Percentiles rank a stretch among this genome's conserved stretches.
Conservation (phyloP, 2,329 filamentous ascomycete genomes). For the Beauveria sp. region DNA sequence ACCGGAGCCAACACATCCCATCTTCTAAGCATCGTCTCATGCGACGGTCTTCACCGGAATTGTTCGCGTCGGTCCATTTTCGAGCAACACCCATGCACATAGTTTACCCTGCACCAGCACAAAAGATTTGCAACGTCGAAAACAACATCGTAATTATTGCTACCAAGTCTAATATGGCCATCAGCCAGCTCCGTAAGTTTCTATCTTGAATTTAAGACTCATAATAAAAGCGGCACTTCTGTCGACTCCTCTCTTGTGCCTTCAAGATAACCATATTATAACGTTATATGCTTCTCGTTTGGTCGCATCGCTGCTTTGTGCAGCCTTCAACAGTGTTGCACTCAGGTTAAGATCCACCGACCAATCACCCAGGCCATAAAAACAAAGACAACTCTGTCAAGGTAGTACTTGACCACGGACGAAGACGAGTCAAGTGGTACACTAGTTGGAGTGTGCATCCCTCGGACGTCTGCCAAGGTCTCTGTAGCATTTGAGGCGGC, state of each 20-base stretch:
- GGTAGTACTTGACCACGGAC: not conserved
- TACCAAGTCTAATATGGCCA: conserved; percentile 10
- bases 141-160: conserved; percentile 8
- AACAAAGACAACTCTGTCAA: not conserved
- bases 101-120: not conserved
- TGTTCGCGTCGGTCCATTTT: not conserved
- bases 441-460: not conserved
- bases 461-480: not conserved
- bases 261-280: conserved; percentile 12
- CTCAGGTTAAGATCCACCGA: not conserved
- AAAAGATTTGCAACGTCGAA: not conserved
- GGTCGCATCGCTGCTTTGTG: not conserved
- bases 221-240: conserved; percentile 9
- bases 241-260: not conserved
- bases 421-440: not conserved
- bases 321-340: too few relatives aligned
- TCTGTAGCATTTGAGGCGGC: not conserved
- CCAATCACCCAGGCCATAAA: not conserved
- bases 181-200: conserved; percentile 7
- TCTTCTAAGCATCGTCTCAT: too few relatives aligned
- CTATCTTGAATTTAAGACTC: conserved; percentile 9
- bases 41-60: not conserved
- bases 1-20: too few relatives aligned
- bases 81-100: too few relatives aligned
- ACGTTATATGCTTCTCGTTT: not conserved